Percentiles rank a stretch among this genome's conserved stretches.
Conservation (phyloP, 2,329 filamentous ascomycete genomes). For the Xylaria sp. region DNA sequence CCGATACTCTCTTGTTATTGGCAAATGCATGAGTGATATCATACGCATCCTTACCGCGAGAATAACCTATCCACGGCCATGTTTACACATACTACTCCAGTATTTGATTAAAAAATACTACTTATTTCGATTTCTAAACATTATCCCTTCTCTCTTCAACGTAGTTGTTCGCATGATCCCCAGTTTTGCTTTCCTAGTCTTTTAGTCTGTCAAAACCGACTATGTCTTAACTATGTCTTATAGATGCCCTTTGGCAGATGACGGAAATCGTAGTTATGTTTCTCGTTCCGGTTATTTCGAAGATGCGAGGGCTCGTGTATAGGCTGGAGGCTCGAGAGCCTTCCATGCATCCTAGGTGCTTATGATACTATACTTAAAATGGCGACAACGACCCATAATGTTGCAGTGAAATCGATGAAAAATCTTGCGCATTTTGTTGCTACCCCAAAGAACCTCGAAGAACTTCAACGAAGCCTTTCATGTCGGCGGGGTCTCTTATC, state of each 20-base stretch:
- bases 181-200: not conserved
- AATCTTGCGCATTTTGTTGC: not conserved
- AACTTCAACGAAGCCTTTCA: not conserved
- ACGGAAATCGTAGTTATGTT: not conserved
- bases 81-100: slow-evolving; percentile 1
- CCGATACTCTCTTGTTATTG: not conserved
- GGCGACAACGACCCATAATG: not conserved
- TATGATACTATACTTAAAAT: not conserved
- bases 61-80: slow-evolving; percentile 1
- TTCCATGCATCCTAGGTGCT: not conserved
- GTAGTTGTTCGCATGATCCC: too few relatives aligned
- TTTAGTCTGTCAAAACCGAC: not conserved
- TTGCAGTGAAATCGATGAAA: not conserved
- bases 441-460: not conserved
- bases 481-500: not conserved
- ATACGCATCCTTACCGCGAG: not conserved
- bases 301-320: not conserved
- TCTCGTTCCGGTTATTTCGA: not conserved
- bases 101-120: not conserved
- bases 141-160: not conserved
- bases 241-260: too few relatives aligned
- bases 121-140: not conserved
- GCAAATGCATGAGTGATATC: not conserved
- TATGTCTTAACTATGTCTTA: too few relatives aligned
- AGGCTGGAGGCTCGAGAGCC: not conserved